A percentile compares a stretch with the other conserved stretches of the same genome.
Conservation (phyloP, 2,329 filamentous ascomycete species). For the Ascochyta koolunga region DNA sequence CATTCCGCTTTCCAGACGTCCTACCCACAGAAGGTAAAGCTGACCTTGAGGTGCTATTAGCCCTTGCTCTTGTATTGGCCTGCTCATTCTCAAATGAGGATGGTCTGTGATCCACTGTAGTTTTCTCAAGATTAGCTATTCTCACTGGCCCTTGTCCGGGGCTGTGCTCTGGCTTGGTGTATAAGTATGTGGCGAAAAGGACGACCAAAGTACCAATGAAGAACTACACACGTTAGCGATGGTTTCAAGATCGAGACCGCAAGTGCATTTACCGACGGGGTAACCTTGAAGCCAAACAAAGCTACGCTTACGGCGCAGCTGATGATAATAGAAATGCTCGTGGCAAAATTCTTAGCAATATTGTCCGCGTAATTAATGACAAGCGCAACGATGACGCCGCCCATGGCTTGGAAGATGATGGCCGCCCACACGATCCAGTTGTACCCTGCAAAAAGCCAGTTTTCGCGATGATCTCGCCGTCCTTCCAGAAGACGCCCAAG, state of each 20-base stretch:
- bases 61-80: slow-evolving; percentile 10
- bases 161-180: slow-evolving; percentile 68
- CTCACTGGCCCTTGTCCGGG: slow-evolving; percentile 65
- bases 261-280: slow-evolving; percentile 45
- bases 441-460: slow-evolving; percentile 92
- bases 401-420: slow-evolving; percentile 79
- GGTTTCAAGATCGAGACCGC: slow-evolving; percentile 1
- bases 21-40: slow-evolving; percentile 32
- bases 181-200: slow-evolving; percentile 82
- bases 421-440: slow-evolving; percentile 90
- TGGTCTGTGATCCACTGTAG: slow-evolving; percentile 58
- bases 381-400: slow-evolving; percentile 82
- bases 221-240: slow-evolving; percentile 64
- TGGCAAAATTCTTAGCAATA: slow-evolving; percentile 92
- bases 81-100: slow-evolving; percentile 27
- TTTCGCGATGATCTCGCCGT: slow-evolving; percentile 80
- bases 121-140: slow-evolving; percentile 80
- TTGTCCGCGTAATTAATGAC: slow-evolving; percentile 86
- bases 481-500: slow-evolving; percentile 83
- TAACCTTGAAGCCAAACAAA: slow-evolving; percentile 82
- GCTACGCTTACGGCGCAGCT: slow-evolving; percentile 84
- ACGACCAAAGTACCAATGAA: slow-evolving; percentile 80
- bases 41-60: slow-evolving; percentile 23
- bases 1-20: slow-evolving; percentile 32
- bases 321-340: slow-evolving; percentile 87